Evolutionary conservation across 306 rosid species (phyloP), one percentile per base, ranked within the genome.

Genomic region (Herpetospermum pedunculosum): DNA sequence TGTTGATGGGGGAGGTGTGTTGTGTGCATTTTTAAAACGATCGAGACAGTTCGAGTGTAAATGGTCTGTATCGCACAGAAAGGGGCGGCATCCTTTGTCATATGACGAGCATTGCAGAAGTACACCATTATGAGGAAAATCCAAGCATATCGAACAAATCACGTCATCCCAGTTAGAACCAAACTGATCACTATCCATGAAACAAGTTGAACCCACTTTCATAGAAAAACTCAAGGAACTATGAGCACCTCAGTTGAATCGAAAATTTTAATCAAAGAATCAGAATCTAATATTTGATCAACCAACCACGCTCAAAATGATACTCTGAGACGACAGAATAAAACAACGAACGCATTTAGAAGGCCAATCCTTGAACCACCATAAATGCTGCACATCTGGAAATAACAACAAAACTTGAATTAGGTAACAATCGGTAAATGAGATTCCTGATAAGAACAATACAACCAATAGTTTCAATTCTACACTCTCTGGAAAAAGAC

Each of bases 1-100:
- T 69, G 69, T 78, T 8, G 82, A 75, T 55, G 92, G 83, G 50
- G 88, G 74, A 68, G 88, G 69, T 77, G 79, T 77, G 3, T 90
- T 92, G 35, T 85, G 81, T 0, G 97, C 90, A 64, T 46, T 86
- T 89, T 86, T 91, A 78, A 89, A 93, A 65, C 97, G 97, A 72
- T 87, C 98, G 71, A 94, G 85, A 75, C 98, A 94, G 82, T 91
- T 94, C 2, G 98, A 94, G 84, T 87, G 98, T 81, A 86, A 77
- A 44, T 94, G 96, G 58, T 83, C 76, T 4, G 98, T 94, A 79
- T 91, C 98, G 15, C 98, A 94, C 18, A 94, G 84, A 77, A 94
- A 91, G 73, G 98, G 82, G 25, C 89, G 96, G 7, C 98, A 94
- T 32, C 98, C 98, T 62, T 86, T 91, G 80, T 86, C 86, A 60